Base-by-base conservation (phyloP, 2,329 filamentous ascomycete species). In the Xylariales sp. region DNA sequence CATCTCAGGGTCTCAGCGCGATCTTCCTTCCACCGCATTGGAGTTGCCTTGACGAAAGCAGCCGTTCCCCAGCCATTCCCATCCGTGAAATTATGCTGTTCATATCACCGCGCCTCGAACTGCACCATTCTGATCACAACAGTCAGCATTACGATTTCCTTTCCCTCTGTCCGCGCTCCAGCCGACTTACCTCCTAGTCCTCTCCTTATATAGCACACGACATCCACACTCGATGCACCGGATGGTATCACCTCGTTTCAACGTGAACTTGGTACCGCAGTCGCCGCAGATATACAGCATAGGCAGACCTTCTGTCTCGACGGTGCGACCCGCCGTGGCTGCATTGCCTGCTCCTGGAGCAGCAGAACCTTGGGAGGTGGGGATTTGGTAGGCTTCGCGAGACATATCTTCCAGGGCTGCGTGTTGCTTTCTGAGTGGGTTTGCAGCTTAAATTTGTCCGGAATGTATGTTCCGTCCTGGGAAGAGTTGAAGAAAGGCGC, bases 101-200 rank as follows among this genome's bases (percentile, higher is more conserved):
- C 25, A 8, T 16, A 49, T 74, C 66, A 97, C 68, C 91, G 80
- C 38, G 93, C 93, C 73, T 98, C 90, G 59, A 98, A 97, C 69
- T 98, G 93, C 38, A 97, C 90, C 90, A 97, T 96, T 60, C 91
- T 95, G 54, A 42, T 11, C 29, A 15, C 34, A 42, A 39, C 36
- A 46, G 16, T 39, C 22, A 39, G 24, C 24, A 39, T 21, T 12
- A 10, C 6, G n/a, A 11, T 18, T 22, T n/a, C n/a, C n/a, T n/a
- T n/a, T n/a, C n/a, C n/a, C n/a, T n/a, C n/a, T n/a, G n/a, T n/a
- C n/a, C n/a, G n/a, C n/a, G n/a, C n/a, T n/a, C n/a, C n/a, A n/a
- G n/a, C n/a, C n/a, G n/a, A n/a, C 84, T 66, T 63, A 96, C 93
- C 93, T 81, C 76, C 95, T 96, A 32, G 93, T 98, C 60, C 93